Conservation (phyloP, 352 stramenopile species). For the Phytophthora cryptogea region DNA sequence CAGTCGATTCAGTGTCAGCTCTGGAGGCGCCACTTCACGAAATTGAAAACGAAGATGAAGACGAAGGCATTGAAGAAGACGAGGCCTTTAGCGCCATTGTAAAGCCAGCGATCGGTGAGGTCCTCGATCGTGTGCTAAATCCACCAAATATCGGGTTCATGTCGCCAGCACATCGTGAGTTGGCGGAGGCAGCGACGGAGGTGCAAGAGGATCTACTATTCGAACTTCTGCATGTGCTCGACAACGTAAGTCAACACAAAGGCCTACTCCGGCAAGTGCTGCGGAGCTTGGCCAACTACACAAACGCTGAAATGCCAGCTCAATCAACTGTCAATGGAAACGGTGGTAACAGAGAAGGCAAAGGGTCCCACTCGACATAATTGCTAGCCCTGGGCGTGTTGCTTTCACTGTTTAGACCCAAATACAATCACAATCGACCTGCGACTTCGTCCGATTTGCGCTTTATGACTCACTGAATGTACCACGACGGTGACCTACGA, state of each 20-base stretch:
- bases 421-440: slow-evolving; percentile 12
- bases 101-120: slow-evolving; percentile 81
- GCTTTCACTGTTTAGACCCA: slow-evolving; percentile 2
- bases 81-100: slow-evolving; percentile 69
- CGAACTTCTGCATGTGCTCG: slow-evolving; percentile 79
- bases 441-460: slow-evolving; percentile 4
- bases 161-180: slow-evolving; percentile 24
- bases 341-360: slow-evolving; percentile 11
- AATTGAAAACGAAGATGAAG: slow-evolving; percentile 32
- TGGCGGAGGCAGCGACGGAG: slow-evolving; percentile 43
- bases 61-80: slow-evolving; percentile 40
- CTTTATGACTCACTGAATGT: slow-evolving; percentile 20
- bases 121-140: slow-evolving; percentile 57
- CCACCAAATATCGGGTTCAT: slow-evolving; percentile 22
- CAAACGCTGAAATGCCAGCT: slow-evolving; percentile 23
- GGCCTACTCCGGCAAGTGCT: slow-evolving; percentile 71
- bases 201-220: slow-evolving; percentile 73
- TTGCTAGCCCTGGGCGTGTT: slow-evolving; percentile 1
- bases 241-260: slow-evolving; percentile 70
- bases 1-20: slow-evolving; percentile 7
- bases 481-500: slow-evolving; percentile 33
- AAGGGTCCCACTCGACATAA: slow-evolving; percentile 18
- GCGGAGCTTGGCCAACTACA: slow-evolving; percentile 52
- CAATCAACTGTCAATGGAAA: slow-evolving; percentile 9
- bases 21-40: slow-evolving; percentile 17